Base-by-base conservation (phyloP, 148 eudicot species). In the Pouteria glomerata region DNA sequence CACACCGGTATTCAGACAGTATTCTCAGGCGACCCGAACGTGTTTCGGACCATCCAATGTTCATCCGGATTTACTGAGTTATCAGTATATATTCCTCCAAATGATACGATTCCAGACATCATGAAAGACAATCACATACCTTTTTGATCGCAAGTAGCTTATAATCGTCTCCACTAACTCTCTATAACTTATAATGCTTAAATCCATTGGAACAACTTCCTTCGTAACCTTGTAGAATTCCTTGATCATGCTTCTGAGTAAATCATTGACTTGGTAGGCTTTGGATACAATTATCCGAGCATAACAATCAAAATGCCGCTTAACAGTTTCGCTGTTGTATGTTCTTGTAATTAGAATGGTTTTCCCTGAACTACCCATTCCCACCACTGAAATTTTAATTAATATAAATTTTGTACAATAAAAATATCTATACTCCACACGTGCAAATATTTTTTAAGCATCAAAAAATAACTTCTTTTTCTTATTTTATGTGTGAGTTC, bases 291-390 rank as follows among this genome's bases (percentile, higher is more conserved):
- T 70, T 27, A 70, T 70, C 73, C 73, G 57, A 0, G 73, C 65
- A 42, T 42, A 48, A 11, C 61, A 57, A 4, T 70, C 39, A n/a
- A 70, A 70, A 18, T 48, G 31, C 16, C 52, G 35, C 59, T 72
- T 72, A 7, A 48, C 59, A 26, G 33, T 2, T 1, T 10, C 16
- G 47, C 39, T 65, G 4, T 72, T 65, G 19, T 58, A 60, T n/a
- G 33, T 68, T 23, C 61, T 58, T 57, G 64, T 53, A 34, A 41
- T 68, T 1, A 72, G 75, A 23, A 68, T 72, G 19, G 68, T 72
- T 26, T 72, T 72, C 37, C 75, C 68, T 33, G 60, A 72, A 34
- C 75, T 68, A 31, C 75, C 75, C 75, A 72, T 72, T 24, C 75
- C 75, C 12, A 72, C 68, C 45, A 72, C 58, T 29, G 68, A 30